A percentile compares a stretch with the other conserved stretches of the same genome.
phyloP scores from a whole-genome alignment of 2,329 filamentous ascomycete species.

The Pezicula rhizophila region DNA sequence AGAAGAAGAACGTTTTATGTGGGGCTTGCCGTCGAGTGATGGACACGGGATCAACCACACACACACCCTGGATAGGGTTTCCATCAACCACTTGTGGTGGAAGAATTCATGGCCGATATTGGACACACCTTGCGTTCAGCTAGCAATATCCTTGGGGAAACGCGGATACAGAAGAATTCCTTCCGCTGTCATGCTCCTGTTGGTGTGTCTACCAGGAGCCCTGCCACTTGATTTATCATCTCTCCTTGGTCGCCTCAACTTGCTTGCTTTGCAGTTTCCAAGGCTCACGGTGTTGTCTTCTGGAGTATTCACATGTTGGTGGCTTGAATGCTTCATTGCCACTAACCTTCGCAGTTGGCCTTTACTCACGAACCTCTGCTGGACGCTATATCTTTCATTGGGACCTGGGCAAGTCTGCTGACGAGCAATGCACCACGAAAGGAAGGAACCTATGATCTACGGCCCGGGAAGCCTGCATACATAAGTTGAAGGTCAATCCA shows the following conservation, averaged over 20 bases:
- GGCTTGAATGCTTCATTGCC: constrained; percentile 2
- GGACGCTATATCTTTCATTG: background rate
- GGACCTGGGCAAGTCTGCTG: constrained; percentile 19
- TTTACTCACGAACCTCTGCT: background rate
- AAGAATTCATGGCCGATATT: constrained; percentile 8
- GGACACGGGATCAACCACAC: constrained; percentile 13
- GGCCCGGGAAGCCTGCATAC: constrained; percentile 14
- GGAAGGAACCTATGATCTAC: constrained; percentile 17
- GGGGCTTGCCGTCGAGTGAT: constrained; percentile 11
- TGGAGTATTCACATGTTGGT: constrained; percentile 8
- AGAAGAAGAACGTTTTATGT: constrained; percentile 9
- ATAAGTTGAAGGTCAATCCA: constrained; percentile 7
- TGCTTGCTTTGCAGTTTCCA: constrained; percentile 4
- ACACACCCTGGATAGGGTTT: constrained; percentile 6
- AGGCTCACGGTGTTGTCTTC: constrained; percentile 3
- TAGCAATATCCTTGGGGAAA: background rate
- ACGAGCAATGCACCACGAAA: constrained; percentile 17
- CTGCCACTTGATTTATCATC: background rate
- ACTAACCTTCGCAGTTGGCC: constrained; percentile 3
- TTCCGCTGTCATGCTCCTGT: background rate
- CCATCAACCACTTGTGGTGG: constrained; percentile 9
- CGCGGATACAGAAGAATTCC: background rate
- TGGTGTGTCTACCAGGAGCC: background rate
- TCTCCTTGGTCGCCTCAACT: background rate
- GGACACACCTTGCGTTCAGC: constrained; percentile 6